Base-by-base conservation (phyloP, 2,329 filamentous ascomycete species). In the Monilinia laxa region DNA sequence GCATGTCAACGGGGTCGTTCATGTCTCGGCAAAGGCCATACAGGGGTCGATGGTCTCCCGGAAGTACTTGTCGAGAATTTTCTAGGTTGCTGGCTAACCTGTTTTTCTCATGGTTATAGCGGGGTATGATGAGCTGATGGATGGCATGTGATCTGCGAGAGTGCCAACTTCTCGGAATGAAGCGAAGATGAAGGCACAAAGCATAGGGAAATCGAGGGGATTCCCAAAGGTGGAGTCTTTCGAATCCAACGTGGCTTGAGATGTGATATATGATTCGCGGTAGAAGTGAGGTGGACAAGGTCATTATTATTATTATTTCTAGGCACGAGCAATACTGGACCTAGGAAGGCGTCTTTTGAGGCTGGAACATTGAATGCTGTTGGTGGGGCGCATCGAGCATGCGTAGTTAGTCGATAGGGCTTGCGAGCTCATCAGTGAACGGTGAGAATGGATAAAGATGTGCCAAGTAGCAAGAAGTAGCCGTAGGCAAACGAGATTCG, bases 41-140 rank as follows among this genome's bases (percentile, higher is more conserved):
- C 25, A 16, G 11, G 25, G 56, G 25, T 42, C 57, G 57, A 49
- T 38, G 25, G 28, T 35, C 12, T 49, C 20, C 42, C 42, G 42
- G 49, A 12, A 60, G 49, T 20, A 23, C 9, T 16, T 49, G 25
- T 59, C 42, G 18, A 25, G 56, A 59, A 59, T 47, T 42, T n/a
- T 56, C 20, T 23, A n/a, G n/a, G 54, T 18, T 56, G 35, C 35
- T 56, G 42, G 57, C 42, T 47, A 58, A 58, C 16, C 56, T 20
- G 56, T 45, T 59, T 25, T 47, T 35, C 31, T 35, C 38, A 12
- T 47, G 45, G 56, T 47, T 20, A 47, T 35, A 35, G 56, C 56
- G 56, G 56, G 56, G 56, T 59, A 59, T 31, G n/a, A 31, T 59
- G 56, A 59, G 42, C 40, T 59, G 56, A 47, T 59, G 20, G 47